A percentile compares a stretch with the other conserved stretches of the same genome.
Evolutionary conservation across 805 yeast genomes (phyloP).

Genomic region (Yarrowia hollandica): DNA sequence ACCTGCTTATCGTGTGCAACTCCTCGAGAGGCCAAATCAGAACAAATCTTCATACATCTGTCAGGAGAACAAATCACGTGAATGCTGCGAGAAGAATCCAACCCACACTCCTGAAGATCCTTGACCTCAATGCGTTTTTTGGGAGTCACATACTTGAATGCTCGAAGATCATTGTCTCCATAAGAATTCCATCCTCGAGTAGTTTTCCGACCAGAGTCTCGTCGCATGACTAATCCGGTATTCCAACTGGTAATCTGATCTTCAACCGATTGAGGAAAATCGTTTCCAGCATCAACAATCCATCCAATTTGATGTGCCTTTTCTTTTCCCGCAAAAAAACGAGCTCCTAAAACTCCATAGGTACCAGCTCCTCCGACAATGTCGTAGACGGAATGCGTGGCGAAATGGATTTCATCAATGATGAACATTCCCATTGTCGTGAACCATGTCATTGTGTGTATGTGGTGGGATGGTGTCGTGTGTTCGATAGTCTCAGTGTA

Average conservation of each 20-base stretch:
- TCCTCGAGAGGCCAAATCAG: conserved; percentile 36
- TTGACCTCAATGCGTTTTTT: conserved; percentile 58
- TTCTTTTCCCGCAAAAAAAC: conserved; percentile 50
- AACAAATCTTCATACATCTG: conserved; percentile 54
- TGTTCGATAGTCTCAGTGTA: no score
- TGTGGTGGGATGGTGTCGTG: no score
- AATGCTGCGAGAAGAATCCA: conserved; percentile 35
- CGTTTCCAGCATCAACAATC: conserved; percentile 77
- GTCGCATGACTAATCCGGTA: conserved; percentile 58
- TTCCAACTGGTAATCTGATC: conserved; percentile 58
- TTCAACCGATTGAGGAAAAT: conserved; percentile 59
- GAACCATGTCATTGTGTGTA: conserved; percentile 40
- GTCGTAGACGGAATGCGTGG: conserved; percentile 45
- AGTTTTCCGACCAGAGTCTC: conserved; percentile 56
- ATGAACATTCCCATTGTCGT: conserved; percentile 86
- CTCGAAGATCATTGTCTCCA: conserved; percentile 58
- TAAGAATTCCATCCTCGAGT: conserved; percentile 83
- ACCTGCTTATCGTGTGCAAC: conserved; percentile 43
- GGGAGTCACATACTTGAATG: conserved; percentile 62
- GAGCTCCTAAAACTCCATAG: conserved; percentile 72
- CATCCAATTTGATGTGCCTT: conserved; percentile 53
- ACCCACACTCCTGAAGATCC: conserved; percentile 48
- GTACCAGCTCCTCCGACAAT: conserved; percentile 92
- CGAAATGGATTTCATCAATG: conserved; percentile 76
- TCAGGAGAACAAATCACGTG: conserved; percentile 77